Evolutionary conservation across 768 basidiomycete species (phyloP).

Genomic region (Leucosporidium creatinivorum): DNA sequence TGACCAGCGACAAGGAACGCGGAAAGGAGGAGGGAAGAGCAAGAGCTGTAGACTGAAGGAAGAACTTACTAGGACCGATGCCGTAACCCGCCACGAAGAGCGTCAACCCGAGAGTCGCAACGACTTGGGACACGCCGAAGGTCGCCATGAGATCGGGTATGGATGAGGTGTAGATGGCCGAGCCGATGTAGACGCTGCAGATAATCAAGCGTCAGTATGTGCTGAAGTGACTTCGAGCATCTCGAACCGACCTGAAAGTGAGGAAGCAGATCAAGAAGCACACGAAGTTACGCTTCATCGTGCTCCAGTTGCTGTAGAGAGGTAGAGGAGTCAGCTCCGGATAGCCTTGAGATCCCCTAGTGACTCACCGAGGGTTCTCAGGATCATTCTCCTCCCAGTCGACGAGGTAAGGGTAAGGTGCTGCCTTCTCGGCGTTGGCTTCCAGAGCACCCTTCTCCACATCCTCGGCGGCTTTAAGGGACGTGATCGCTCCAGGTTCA

Average conservation of each 20-base stretch:
- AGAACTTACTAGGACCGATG: slow-evolving; percentile 31
- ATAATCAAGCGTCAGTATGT: not conserved
- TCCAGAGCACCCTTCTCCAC: not conserved
- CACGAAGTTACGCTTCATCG: slow-evolving; percentile 8
- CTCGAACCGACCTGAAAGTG: slow-evolving; percentile 1
- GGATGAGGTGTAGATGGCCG: slow-evolving; percentile 13
- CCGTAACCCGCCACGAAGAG: slow-evolving; percentile 39
- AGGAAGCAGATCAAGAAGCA: slow-evolving; percentile 9
- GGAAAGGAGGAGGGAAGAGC: no score
- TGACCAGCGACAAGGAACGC: no score
- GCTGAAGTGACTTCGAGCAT: not conserved
- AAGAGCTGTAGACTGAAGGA: no score
- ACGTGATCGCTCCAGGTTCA: not conserved
- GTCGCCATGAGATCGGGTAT: slow-evolving; percentile 16
- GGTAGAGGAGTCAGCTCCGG: not conserved
- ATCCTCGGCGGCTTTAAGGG: not conserved
- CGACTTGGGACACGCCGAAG: slow-evolving; percentile 25
- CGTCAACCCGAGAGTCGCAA: slow-evolving; percentile 39
- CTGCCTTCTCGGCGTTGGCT: slow-evolving; percentile 9
- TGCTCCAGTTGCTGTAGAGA: slow-evolving; percentile 10
- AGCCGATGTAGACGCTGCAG: slow-evolving; percentile 37
- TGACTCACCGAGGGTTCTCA: not conserved
- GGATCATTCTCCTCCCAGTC: slow-evolving; percentile 5
- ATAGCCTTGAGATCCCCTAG: not conserved
- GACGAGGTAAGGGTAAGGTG: slow-evolving; percentile 13